Conservation (phyloP, 1,139 yeast genomes). For the Diutina scorzettiae region DNA sequence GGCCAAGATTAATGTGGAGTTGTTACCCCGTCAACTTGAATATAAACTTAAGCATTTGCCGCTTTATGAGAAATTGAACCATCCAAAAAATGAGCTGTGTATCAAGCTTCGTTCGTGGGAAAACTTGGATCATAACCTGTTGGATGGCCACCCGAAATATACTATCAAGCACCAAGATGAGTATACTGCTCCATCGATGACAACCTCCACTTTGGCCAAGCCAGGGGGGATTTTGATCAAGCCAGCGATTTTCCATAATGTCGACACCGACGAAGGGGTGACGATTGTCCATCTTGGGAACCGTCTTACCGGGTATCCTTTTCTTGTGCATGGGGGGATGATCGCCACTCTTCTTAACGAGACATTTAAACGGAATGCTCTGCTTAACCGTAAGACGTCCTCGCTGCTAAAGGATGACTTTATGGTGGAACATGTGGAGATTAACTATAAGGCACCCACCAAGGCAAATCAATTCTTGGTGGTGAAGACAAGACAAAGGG, state of each 20-base stretch:
- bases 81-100: constrained; percentile 32
- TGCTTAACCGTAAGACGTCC: constrained; percentile 16
- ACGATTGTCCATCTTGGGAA: constrained; percentile 71
- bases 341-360: constrained; percentile 51
- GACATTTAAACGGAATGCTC: constrained; percentile 47
- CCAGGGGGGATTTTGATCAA: constrained; percentile 76
- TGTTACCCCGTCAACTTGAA: constrained; percentile 19
- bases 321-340: constrained; percentile 83
- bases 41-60: constrained; percentile 39
- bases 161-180: constrained; percentile 20
- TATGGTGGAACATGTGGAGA: constrained; percentile 36
- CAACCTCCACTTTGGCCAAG: constrained; percentile 19
- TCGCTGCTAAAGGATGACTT: constrained; percentile 29
- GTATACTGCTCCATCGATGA: constrained; percentile 12
- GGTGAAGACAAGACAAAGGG: constrained; percentile 38
- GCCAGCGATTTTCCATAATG: constrained; percentile 59
- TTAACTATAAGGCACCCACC: constrained; percentile 63
- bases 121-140: constrained; percentile 34
- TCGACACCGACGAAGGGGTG: constrained; percentile 44
- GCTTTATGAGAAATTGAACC: constrained; percentile 35
- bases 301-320: constrained; percentile 76
- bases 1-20: neutral
- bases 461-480: constrained; percentile 70
- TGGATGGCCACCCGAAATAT: constrained; percentile 16
- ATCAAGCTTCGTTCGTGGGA: constrained; percentile 47